Percentiles rank a stretch among this genome's conserved stretches.
Conservation (phyloP, 768 basidiomycete genomes). For the Termitomyces sp. region DNA sequence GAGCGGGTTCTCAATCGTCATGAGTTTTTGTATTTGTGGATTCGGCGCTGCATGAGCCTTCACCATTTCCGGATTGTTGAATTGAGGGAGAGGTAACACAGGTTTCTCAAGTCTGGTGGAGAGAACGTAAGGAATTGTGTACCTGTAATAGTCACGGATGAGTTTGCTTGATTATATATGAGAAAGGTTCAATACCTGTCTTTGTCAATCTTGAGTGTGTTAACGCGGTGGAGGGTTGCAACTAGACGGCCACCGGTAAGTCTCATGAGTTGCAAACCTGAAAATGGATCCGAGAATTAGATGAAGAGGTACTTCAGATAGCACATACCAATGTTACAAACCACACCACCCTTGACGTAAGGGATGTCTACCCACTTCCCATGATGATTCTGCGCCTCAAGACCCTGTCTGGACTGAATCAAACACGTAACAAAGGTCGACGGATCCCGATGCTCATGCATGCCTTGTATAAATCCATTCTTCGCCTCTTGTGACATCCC, state of each 20-base stretch:
- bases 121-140: constrained; percentile 24
- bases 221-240: constrained; percentile 24
- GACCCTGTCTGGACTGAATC: constrained; percentile 21
- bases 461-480: constrained; percentile 23
- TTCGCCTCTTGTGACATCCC: constrained; percentile 14
- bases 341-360: constrained; percentile 23
- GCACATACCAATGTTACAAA: constrained; percentile 23
- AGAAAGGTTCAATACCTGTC: constrained; percentile 14
- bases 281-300: neutral
- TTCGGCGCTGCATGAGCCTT: constrained; percentile 21
- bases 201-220: constrained; percentile 23
- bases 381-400: constrained; percentile 23
- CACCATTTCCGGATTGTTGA: constrained; percentile 14
- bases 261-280: constrained; percentile 24
- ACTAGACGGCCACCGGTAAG: constrained; percentile 23
- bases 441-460: constrained; percentile 27
- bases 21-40: constrained; percentile 17
- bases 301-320: neutral
- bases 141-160: constrained; percentile 5
- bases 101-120: constrained; percentile 22
- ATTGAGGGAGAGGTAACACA: constrained; percentile 20
- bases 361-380: constrained; percentile 24
- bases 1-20: constrained; percentile 19
- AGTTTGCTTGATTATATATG: neutral
- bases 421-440: constrained; percentile 25